Conservation (phyloP, 164 flowering plant genomes). For the Sedum album region DNA sequence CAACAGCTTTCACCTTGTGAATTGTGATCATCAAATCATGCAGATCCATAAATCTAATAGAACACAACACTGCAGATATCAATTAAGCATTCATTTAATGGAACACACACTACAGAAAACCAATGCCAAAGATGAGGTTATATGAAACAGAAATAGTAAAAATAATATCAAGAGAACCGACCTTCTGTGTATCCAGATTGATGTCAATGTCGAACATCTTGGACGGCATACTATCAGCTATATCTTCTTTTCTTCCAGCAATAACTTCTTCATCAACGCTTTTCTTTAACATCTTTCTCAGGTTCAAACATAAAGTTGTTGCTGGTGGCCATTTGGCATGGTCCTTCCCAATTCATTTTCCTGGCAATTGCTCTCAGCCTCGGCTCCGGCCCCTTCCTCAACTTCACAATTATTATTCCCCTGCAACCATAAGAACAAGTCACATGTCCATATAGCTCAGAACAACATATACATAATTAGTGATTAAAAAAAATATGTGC, state of each 20-base stretch:
- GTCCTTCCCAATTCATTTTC: constrained; percentile 93
- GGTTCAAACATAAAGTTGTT: constrained; percentile 97
- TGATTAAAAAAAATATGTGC: too few species aligned
- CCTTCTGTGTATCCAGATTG: constrained; percentile 55
- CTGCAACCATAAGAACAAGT: constrained; percentile 19
- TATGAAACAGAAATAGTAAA: background rate
- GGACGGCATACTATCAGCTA: constrained; percentile 87
- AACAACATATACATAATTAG: too few species aligned
- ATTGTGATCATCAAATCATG: too few species aligned
- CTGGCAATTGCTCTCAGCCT: constrained; percentile 90
- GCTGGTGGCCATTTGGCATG: constrained; percentile 99
- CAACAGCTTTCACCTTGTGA: too few species aligned
- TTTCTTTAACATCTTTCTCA: constrained; percentile 76
- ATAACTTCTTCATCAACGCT: constrained; percentile 71
- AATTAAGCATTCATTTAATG: too few species aligned
- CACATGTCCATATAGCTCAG: background rate
- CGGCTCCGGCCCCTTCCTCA: constrained; percentile 89
- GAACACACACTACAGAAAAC: too few species aligned
- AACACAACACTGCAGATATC: too few species aligned
- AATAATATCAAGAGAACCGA: constrained; percentile 43
- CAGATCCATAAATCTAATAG: too few species aligned
- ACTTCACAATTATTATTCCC: constrained; percentile 92
- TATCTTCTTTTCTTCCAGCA: constrained; percentile 65
- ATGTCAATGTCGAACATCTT: constrained; percentile 87
- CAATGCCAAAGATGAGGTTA: too few species aligned